A percentile compares a stretch with the other conserved stretches of the same genome.
These are phyloP conservation scores for Nakazawaea populi DNA, from an alignment of 805 yeast genomes.

Conservation along the genomic window DNA sequence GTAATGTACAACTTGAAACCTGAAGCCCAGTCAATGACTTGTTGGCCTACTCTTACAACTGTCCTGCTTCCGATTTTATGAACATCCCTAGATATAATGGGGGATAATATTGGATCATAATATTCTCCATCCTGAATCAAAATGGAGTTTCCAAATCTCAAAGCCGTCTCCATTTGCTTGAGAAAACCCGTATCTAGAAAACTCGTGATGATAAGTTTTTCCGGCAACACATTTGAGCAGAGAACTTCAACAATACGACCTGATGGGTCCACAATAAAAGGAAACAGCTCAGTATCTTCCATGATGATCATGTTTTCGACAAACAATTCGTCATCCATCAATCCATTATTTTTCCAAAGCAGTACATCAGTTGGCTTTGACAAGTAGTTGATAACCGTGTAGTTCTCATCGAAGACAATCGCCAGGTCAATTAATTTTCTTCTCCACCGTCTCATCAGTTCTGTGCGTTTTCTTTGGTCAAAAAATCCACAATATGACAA, in stretches of 20 bases:
- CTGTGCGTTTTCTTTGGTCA: slow-evolving; percentile 42
- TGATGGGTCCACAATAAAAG: slow-evolving; percentile 73
- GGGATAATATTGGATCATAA: slow-evolving; percentile 67
- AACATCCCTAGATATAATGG: slow-evolving; percentile 57
- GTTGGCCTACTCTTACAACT: slow-evolving; percentile 53
- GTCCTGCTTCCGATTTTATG: slow-evolving; percentile 64
- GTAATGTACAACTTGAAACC: slow-evolving; percentile 56
- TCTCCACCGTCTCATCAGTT: slow-evolving; percentile 30
- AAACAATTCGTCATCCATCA: slow-evolving; percentile 54
- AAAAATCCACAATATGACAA: slow-evolving; percentile 53
- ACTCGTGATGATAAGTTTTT: slow-evolving; percentile 51
- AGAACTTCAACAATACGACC: slow-evolving; percentile 39
- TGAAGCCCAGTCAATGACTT: slow-evolving; percentile 60
- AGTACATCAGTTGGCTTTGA: slow-evolving; percentile 33
- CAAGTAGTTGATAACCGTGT: slow-evolving; percentile 30
- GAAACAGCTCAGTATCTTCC: slow-evolving; percentile 30
- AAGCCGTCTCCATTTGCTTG: slow-evolving; percentile 69
- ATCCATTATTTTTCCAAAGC: slow-evolving; percentile 47
- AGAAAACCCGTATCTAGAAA: slow-evolving; percentile 63
- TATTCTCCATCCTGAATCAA: slow-evolving; percentile 75
- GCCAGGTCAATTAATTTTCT: slow-evolving; percentile 25
- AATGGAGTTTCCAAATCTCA: slow-evolving; percentile 76
- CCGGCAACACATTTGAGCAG: slow-evolving; percentile 20
- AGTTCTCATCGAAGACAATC: slow-evolving; percentile 33
- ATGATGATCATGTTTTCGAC: slow-evolving; percentile 60